Evolutionary conservation across 345 rosid species (phyloP).

Genomic region (Gossypioides kirkii): DNA sequence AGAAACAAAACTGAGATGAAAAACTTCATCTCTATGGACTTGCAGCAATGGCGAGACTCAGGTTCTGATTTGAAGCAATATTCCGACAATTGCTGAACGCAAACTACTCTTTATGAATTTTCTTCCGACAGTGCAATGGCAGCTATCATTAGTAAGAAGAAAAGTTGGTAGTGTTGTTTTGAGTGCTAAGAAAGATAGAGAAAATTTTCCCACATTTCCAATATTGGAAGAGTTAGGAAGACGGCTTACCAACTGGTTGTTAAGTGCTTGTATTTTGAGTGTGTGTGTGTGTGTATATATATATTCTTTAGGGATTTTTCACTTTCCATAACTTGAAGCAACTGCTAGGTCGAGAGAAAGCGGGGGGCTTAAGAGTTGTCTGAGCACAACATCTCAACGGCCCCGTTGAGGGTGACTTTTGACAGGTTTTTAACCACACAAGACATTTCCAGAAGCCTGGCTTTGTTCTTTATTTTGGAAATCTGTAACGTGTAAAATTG

Average conservation of each 20-base stretch:
- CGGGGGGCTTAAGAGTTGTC: conserved; percentile 24
- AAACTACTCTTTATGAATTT: conserved; percentile 4
- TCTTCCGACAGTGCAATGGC: conserved; percentile 14
- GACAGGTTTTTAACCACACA: neutral
- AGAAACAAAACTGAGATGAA: conserved; percentile 26
- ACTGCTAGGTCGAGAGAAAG: conserved; percentile 34
- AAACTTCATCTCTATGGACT: conserved; percentile 33
- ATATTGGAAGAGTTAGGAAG: conserved; percentile 15
- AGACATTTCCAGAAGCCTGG: neutral
- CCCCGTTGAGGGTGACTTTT: conserved; percentile 17
- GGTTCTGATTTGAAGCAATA: conserved; percentile 2
- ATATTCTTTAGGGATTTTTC: neutral
- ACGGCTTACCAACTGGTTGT: conserved; percentile 54
- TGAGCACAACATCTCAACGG: conserved; percentile 48
- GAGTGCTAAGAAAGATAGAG: conserved; percentile 3
- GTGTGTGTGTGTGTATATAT: conserved; percentile 5
- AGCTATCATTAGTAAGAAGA: neutral
- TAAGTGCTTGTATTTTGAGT: conserved; percentile 25
- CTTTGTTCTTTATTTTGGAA: neutral
- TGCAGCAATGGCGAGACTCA: neutral
- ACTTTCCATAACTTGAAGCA: conserved; percentile 66
- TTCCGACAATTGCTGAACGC: conserved; percentile 11
- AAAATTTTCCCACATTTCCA: neutral
- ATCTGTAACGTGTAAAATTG: neutral
- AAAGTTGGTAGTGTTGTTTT: conserved; percentile 11